Evolutionary conservation across 768 basidiomycete genomes (phyloP).

Genomic region (Naganishia vishniacii): DNA sequence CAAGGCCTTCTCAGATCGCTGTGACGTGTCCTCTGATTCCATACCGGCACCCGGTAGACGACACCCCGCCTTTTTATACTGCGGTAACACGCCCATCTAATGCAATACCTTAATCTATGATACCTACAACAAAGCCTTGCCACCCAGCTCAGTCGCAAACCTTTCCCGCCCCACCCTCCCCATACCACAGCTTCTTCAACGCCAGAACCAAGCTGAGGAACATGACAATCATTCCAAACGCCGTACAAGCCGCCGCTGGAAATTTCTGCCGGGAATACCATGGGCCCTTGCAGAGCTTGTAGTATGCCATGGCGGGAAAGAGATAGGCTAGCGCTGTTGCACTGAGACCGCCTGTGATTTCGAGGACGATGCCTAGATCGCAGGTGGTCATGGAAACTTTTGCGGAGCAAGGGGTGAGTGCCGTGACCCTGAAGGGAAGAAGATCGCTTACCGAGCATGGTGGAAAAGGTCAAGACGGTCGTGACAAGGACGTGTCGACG

Average conservation of each 20-base stretch:
- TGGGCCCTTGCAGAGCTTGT: constrained; percentile 48
- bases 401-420: background rate
- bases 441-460: constrained; percentile 67
- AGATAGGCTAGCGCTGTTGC: constrained; percentile 80
- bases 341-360: constrained; percentile 88
- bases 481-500: constrained; percentile 88
- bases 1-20: too few species aligned
- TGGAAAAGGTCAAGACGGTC: constrained; percentile 68
- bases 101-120: background rate
- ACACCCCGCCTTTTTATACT: too few species aligned
- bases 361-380: constrained; percentile 95
- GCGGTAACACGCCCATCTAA: background rate
- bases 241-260: constrained; percentile 65
- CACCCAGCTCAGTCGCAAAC: constrained; percentile 54
- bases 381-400: constrained; percentile 86
- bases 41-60: too few species aligned
- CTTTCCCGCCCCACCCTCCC: constrained; percentile 60
- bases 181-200: constrained; percentile 70
- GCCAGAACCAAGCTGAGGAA: constrained; percentile 70
- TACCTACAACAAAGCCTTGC: constrained; percentile 32
- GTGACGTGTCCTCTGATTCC: too few species aligned
- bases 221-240: constrained; percentile 74
- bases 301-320: constrained; percentile 48
- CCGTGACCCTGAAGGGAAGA: background rate
- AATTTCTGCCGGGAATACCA: constrained; percentile 69